These are phyloP conservation scores for Phytophthora sp. DNA, from an alignment of 352 stramenopile species.

Conservation along the genomic window DNA sequence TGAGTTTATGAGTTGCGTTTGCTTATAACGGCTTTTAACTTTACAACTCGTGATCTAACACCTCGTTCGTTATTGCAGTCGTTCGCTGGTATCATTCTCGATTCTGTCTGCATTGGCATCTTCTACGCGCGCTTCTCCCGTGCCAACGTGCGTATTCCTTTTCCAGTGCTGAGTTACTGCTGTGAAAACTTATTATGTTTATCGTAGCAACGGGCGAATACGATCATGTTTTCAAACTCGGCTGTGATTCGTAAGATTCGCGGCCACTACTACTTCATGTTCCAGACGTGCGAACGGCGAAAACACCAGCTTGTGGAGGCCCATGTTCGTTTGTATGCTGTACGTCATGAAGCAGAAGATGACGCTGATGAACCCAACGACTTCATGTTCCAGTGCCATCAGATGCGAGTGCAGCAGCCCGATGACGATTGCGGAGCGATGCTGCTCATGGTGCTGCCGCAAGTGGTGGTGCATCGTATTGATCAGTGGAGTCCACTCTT, in stretches of 20 bases:
- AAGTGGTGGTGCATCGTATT: conserved; percentile 86
- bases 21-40: too few species aligned
- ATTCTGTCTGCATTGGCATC: conserved; percentile 89
- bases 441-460: conserved; percentile 83
- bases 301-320: conserved; percentile 91
- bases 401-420: conserved; percentile 90
- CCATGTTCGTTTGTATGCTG: conserved; percentile 85
- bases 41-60: neutral
- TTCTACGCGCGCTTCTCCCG: conserved; percentile 86
- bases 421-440: conserved; percentile 84
- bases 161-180: neutral
- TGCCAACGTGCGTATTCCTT: conserved; percentile 60
- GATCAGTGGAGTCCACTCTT: conserved; percentile 87
- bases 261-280: conserved; percentile 92
- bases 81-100: conserved; percentile 85
- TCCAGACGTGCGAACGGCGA: conserved; percentile 89
- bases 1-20: conserved; percentile 19
- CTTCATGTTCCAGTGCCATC: conserved; percentile 77
- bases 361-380: conserved; percentile 50
- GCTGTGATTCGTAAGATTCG: conserved; percentile 91
- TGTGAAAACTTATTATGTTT: conserved; percentile 3
- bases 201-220: conserved; percentile 78
- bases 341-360: conserved; percentile 67
- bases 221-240: conserved; percentile 87
- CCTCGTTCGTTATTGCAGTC: conserved; percentile 48